Evolutionary conservation across 23 red algal species (phyloP).

Genomic region (Gracilaria domingensis): DNA sequence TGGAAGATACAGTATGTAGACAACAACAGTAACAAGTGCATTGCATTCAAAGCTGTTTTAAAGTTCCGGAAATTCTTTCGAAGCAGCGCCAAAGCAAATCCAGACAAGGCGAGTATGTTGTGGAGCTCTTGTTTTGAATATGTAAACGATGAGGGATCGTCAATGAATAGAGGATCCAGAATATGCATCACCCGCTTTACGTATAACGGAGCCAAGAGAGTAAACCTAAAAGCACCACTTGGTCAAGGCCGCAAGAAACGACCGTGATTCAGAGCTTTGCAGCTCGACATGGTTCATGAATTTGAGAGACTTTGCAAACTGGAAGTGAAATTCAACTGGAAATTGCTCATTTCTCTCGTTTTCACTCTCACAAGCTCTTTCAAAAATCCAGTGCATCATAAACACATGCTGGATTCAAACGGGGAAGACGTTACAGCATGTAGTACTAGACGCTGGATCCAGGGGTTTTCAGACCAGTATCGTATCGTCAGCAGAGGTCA

Average conservation of each 20-base stretch:
- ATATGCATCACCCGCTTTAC: no score
- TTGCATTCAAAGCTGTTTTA: no score
- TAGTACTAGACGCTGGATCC: background rate
- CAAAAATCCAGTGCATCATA: background rate
- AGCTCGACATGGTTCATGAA: background rate
- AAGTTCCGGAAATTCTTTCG: no score
- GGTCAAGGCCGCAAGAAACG: background rate
- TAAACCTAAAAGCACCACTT: background rate
- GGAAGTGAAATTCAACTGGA: constrained; percentile 25
- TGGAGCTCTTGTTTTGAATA: no score
- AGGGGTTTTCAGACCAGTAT: background rate
- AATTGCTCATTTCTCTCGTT: background rate
- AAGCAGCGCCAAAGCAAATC: no score
- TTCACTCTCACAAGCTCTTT: background rate
- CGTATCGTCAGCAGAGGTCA: constrained; percentile 16
- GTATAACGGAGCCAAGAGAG: no score
- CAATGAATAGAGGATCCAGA: no score
- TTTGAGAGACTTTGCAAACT: constrained; percentile 9
- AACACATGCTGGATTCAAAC: background rate
- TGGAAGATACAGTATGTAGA: no score
- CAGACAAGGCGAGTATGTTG: no score
- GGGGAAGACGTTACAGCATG: background rate
- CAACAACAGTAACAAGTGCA: no score
- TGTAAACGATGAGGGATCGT: no score
- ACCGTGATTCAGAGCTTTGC: background rate